These are phyloP conservation scores for Acacia pycnantha DNA, from an alignment of 331 rosid genomes.

Conservation along the genomic window DNA sequence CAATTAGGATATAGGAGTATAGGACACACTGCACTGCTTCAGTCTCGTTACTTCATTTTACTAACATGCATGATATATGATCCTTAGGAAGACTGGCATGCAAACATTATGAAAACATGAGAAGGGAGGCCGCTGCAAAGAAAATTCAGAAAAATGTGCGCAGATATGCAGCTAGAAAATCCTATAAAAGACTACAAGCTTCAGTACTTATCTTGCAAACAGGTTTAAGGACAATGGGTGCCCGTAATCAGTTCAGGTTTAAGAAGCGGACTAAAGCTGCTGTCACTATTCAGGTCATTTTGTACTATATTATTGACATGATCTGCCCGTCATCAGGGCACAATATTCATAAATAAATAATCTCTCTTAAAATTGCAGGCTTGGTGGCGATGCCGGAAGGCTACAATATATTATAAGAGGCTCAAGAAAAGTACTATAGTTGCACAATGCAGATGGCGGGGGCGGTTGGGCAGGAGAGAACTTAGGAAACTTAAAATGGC, in stretches of 20 bases:
- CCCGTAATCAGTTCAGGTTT: slow-evolving; percentile 71
- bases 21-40: slow-evolving; percentile 13
- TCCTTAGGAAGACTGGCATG: slow-evolving; percentile 78
- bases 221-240: slow-evolving; percentile 83
- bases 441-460: slow-evolving; percentile 91
- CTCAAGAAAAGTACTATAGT: slow-evolving; percentile 75
- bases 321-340: slow-evolving; percentile 5
- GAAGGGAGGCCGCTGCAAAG: slow-evolving; percentile 81
- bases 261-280: slow-evolving; percentile 79
- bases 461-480: slow-evolving; percentile 64
- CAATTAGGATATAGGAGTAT: slow-evolving; percentile 7
- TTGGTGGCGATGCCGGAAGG: slow-evolving; percentile 81
- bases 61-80: slow-evolving; percentile 30
- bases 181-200: slow-evolving; percentile 55
- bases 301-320: slow-evolving; percentile 19
- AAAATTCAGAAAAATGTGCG: slow-evolving; percentile 80
- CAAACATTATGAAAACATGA: slow-evolving; percentile 56
- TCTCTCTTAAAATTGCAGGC: slow-evolving; percentile 53
- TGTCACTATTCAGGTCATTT: slow-evolving; percentile 64
- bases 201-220: slow-evolving; percentile 72
- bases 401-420: slow-evolving; percentile 63
- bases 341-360: slow-evolving; percentile 22
- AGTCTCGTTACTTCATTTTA: slow-evolving; percentile 26
- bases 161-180: slow-evolving; percentile 62
- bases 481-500: slow-evolving; percentile 98